phyloP scores from a whole-genome alignment of 768 basidiomycete species.

The Hericium rajendrae region DNA sequence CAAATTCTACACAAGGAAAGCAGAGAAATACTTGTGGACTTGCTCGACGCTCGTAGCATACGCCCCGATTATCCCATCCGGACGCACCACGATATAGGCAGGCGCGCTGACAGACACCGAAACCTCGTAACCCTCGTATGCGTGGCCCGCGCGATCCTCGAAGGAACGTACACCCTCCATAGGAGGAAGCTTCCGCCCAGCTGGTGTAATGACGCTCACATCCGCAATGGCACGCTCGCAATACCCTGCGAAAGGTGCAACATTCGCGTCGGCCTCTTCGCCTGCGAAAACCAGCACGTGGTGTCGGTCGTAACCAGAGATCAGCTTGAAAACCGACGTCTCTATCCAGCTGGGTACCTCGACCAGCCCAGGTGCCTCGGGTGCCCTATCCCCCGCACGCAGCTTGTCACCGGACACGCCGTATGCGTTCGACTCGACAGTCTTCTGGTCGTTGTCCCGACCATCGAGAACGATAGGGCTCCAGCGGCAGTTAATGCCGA shows the following conservation, averaged over 20 bases:
- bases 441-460: background rate
- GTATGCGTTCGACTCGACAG: conserved; percentile 15
- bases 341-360: background rate
- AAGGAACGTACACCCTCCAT: background rate
- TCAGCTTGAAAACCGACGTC: conserved; percentile 21
- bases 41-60: background rate
- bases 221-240: background rate
- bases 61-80: conserved; percentile 8
- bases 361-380: conserved; percentile 29
- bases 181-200: background rate
- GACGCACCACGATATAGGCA: conserved; percentile 3
- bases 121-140: conserved; percentile 5
- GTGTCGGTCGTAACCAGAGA: conserved; percentile 18
- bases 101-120: background rate
- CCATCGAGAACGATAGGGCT: conserved; percentile 39
- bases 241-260: background rate
- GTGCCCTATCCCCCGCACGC: conserved; percentile 37
- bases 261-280: background rate
- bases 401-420: conserved; percentile 13
- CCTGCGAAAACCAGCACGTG: conserved; percentile 23
- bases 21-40: background rate
- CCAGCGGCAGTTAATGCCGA: conserved; percentile 46
- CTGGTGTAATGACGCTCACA: background rate
- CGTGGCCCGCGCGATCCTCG: conserved; percentile 7
- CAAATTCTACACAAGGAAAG: background rate